Conservation (phyloP, 257 asterid genomes). For the Penstemon eatonii region DNA sequence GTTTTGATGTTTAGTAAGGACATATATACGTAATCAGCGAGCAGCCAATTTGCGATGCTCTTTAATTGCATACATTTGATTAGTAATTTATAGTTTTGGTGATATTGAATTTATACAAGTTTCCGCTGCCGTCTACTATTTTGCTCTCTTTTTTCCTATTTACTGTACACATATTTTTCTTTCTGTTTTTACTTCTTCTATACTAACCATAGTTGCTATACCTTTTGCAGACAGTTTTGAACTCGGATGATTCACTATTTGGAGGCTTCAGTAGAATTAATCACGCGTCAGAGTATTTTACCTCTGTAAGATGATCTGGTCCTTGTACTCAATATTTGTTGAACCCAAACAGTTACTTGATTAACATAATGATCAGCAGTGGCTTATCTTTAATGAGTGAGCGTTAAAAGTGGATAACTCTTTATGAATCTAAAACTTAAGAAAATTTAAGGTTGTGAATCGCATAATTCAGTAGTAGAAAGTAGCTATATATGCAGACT, state of each 20-base stretch:
- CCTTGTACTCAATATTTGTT: neutral
- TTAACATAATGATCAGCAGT: no score
- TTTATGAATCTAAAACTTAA: no score
- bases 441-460: no score
- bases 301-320: slow-evolving; percentile 54
- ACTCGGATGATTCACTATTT: slow-evolving; percentile 68
- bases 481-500: neutral
- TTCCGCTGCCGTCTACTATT: slow-evolving; percentile 5
- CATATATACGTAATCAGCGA: neutral
- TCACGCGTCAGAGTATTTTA: slow-evolving; percentile 69
- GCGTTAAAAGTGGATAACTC: no score
- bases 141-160: neutral
- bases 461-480: no score
- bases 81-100: neutral
- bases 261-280: slow-evolving; percentile 85
- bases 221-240: slow-evolving; percentile 66
- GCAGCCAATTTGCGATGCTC: neutral
- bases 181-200: neutral
- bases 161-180: neutral
- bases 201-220: neutral
- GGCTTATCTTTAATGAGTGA: no score
- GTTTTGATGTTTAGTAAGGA: neutral
- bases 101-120: neutral
- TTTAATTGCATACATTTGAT: neutral
- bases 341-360: no score